A percentile compares a stretch with the other conserved stretches of the same genome.
Conservation (phyloP, 495 filamentous ascomycete species). For the Astrothelium macrocarpum region DNA sequence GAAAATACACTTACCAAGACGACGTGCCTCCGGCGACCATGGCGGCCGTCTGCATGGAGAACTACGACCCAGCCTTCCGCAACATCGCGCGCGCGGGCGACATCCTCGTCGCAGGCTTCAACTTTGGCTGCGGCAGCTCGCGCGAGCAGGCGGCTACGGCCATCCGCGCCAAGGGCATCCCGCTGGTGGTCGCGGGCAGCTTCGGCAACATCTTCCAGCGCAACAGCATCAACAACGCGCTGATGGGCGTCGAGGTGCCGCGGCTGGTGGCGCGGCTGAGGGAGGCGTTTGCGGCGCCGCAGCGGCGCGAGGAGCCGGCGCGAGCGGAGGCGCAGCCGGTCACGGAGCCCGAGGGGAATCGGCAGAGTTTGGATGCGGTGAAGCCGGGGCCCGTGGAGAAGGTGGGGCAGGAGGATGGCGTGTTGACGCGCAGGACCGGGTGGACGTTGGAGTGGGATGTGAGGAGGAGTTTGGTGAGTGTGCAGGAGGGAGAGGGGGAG, state of each 20-base stretch:
- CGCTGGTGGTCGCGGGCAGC: slow-evolving; percentile 72
- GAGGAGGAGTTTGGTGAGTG: slow-evolving; percentile 51
- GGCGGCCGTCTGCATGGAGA: slow-evolving; percentile 84
- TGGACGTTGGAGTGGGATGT: slow-evolving; percentile 90
- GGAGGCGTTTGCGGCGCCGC: slow-evolving; percentile 41
- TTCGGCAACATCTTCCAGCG: slow-evolving; percentile 84
- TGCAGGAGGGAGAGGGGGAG: slow-evolving; percentile 58
- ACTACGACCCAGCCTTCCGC: slow-evolving; percentile 71
- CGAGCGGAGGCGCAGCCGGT: slow-evolving; percentile 10
- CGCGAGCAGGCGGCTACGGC: slow-evolving; percentile 87
- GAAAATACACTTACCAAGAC: slow-evolving; percentile 86
- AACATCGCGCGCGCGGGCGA: slow-evolving; percentile 53
- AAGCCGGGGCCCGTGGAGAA: slow-evolving; percentile 30
- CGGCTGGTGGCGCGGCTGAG: slow-evolving; percentile 59
- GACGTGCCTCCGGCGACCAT: slow-evolving; percentile 64
- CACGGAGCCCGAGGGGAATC: slow-evolving; percentile 29
- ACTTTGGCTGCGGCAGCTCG: slow-evolving; percentile 78
- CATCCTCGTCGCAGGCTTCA: slow-evolving; percentile 78
- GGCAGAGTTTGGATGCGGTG: slow-evolving; percentile 38
- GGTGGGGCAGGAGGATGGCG: slow-evolving; percentile 36
- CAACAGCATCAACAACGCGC: slow-evolving; percentile 87
- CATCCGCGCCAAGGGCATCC: slow-evolving; percentile 76
- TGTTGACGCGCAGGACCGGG: slow-evolving; percentile 71
- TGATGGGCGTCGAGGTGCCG: slow-evolving; percentile 78
- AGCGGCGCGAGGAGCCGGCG: slow-evolving; percentile 14